These are phyloP conservation scores for Coniochaeta sp. DNA, from an alignment of 2,329 filamentous ascomycete genomes.

Conservation along the genomic window DNA sequence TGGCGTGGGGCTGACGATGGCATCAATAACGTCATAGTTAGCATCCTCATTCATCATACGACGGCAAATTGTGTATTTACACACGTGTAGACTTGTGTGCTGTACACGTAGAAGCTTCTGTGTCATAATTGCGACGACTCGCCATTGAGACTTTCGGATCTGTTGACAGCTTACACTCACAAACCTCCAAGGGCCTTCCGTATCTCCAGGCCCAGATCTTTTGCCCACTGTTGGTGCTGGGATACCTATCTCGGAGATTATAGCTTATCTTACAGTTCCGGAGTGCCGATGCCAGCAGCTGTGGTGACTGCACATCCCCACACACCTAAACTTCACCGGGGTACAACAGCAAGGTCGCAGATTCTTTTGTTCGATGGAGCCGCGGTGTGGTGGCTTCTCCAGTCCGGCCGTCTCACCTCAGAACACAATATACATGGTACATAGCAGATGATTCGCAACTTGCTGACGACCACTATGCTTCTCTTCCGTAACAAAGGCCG, in stretches of 20 bases:
- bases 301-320: neutral
- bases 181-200: no score
- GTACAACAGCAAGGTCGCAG: neutral
- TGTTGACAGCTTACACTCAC: no score
- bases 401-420: neutral
- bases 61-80: neutral
- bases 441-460: neutral
- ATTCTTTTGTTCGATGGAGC: neutral
- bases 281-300: neutral
- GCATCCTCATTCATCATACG: no score
- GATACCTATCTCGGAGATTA: neutral
- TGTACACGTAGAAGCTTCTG: no score
- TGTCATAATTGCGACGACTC: neutral
- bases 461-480: neutral
- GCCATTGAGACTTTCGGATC: no score
- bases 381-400: neutral
- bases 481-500: neutral
- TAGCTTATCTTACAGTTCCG: neutral
- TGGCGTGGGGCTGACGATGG: neutral
- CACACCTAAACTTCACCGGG: neutral
- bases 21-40: neutral
- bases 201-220: no score
- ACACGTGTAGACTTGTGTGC: no score
- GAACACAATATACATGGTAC: neutral
- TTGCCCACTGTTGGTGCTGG: no score